Evolutionary conservation across 2,329 filamentous ascomycete species (phyloP).

Genomic region (Ophiognomonia clavigignenti-juglandacearum): DNA sequence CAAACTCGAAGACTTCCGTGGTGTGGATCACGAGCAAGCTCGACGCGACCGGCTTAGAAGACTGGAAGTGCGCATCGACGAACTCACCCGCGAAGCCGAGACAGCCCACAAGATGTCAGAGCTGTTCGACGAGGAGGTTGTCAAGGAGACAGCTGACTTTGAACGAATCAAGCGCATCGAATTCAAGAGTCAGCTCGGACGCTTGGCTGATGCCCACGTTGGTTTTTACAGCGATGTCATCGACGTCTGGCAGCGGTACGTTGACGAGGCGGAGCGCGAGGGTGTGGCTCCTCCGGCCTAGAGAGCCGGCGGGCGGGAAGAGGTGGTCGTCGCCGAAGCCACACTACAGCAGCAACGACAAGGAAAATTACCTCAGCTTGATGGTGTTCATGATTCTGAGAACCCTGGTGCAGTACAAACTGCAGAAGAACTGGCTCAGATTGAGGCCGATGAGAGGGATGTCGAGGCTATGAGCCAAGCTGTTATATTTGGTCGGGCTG

Average conservation of each 20-base stretch:
- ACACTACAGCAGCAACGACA: background rate
- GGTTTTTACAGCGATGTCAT: conserved; percentile 78
- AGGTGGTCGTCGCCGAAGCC: conserved; percentile 1
- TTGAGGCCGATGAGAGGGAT: background rate
- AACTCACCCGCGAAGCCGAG: conserved; percentile 85
- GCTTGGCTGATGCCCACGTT: conserved; percentile 78
- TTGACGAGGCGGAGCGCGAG: conserved; percentile 80
- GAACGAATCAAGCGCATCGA: conserved; percentile 94
- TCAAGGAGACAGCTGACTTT: conserved; percentile 89
- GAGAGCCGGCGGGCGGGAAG: conserved; percentile 2
- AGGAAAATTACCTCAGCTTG: background rate
- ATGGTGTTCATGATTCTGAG: background rate
- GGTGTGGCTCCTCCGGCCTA: conserved; percentile 27
- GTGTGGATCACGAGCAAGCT: conserved; percentile 91
- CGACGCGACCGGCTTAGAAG: conserved; percentile 83
- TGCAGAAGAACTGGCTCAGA: background rate
- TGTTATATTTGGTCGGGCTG: background rate
- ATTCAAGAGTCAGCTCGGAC: conserved; percentile 82
- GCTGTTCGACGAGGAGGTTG: conserved; percentile 93
- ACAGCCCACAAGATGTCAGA: conserved; percentile 80
- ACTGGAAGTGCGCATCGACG: conserved; percentile 87
- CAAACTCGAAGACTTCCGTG: conserved; percentile 94
- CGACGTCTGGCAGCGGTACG: conserved; percentile 82
- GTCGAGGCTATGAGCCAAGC: conserved; percentile 3
- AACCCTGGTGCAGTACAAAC: background rate